Evolutionary conservation across 164 flowering plant genomes (phyloP).

Genomic region (Amborella trichopoda): DNA sequence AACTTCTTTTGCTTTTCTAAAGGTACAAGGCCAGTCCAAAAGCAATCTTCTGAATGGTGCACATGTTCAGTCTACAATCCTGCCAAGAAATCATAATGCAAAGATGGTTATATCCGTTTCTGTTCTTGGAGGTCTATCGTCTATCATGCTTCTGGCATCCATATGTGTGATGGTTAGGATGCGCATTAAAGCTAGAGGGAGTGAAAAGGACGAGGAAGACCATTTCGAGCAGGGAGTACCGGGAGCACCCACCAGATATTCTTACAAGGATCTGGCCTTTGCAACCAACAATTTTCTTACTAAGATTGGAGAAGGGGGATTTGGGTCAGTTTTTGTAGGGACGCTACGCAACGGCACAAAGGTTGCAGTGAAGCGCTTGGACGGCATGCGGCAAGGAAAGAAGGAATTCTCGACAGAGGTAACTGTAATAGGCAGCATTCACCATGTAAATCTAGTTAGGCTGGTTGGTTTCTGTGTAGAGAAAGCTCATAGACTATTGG

Average conservation of each 20-base stretch:
- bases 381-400: conserved; percentile 3
- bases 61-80: conserved; percentile 14
- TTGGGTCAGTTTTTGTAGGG: conserved; percentile 8
- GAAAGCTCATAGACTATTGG: conserved; percentile 4
- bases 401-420: conserved; percentile 7
- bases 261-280: not conserved
- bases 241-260: conserved; percentile 4
- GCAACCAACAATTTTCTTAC: not conserved
- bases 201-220: conserved; percentile 4
- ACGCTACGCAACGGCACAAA: conserved; percentile 3
- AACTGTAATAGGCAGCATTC: conserved; percentile 4
- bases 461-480: conserved; percentile 7
- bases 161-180: not conserved
- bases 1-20: too few relatives aligned
- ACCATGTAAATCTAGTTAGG: conserved; percentile 8
- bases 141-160: too few relatives aligned
- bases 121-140: not conserved
- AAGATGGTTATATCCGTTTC: not conserved
- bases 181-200: not conserved
- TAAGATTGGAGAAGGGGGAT: conserved; percentile 8
- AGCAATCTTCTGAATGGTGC: too few relatives aligned
- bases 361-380: conserved; percentile 7
- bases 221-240: conserved; percentile 6
- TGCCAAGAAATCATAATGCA: not conserved
- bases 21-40: too few relatives aligned